Conservation (phyloP, 2,329 filamentous ascomycete genomes). For the Pseudocercospora musae region DNA sequence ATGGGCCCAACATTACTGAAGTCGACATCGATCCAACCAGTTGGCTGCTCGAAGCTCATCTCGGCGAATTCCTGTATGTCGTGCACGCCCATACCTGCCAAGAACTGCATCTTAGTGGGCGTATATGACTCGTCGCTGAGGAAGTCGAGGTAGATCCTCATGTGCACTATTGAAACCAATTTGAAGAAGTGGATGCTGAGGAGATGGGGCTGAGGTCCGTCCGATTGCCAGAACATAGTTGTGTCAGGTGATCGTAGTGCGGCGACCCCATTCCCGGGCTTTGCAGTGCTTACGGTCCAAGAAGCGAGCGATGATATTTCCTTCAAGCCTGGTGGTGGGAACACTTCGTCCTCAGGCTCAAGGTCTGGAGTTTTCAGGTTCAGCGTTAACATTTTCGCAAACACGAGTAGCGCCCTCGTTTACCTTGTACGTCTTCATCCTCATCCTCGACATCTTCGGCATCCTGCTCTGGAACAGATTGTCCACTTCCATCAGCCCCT, state of each 20-base stretch:
- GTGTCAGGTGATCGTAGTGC: constrained; percentile 73
- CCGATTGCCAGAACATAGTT: constrained; percentile 77
- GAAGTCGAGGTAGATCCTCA: constrained; percentile 87
- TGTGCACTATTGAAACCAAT: constrained; percentile 71
- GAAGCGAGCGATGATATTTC: constrained; percentile 81
- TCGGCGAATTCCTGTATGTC: constrained; percentile 84
- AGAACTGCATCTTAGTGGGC: constrained; percentile 84
- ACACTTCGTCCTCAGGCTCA: constrained; percentile 42
- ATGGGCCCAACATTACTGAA: constrained; percentile 58
- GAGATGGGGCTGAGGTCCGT: constrained; percentile 78
- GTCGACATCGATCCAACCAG: constrained; percentile 87
- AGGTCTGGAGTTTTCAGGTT: constrained; percentile 11
- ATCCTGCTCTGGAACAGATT: constrained; percentile 27
- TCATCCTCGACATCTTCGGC: constrained; percentile 17
- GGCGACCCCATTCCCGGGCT: constrained; percentile 74
- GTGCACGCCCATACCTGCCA: constrained; percentile 86
- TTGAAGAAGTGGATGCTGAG: constrained; percentile 85
- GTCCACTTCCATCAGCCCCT: constrained; percentile 6
- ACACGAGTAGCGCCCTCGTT: neutral
- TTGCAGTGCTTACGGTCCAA: constrained; percentile 78
- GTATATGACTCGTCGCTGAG: constrained; percentile 94
- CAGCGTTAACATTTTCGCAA: neutral
- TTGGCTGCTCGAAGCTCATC: constrained; percentile 72
- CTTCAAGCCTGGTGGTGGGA: constrained; percentile 56
- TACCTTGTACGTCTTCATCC: constrained; percentile 18